Conservation (phyloP, 2,329 filamentous ascomycete species). For the Colletotrichum somersetense region DNA sequence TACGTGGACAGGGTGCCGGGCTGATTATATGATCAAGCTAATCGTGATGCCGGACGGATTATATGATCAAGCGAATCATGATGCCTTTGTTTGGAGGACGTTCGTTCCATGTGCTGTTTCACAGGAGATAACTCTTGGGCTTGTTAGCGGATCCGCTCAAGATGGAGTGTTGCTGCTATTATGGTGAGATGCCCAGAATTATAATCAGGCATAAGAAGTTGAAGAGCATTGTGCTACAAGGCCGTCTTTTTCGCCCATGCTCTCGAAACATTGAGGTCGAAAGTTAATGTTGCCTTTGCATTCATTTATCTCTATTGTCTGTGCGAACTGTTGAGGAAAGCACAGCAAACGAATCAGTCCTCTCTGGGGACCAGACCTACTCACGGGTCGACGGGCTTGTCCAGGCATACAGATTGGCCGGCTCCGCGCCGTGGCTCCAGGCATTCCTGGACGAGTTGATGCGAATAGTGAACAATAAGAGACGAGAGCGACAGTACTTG, state of each 20-base stretch:
- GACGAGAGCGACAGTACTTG: not conserved
- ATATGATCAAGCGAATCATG: not conserved
- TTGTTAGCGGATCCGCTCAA: not conserved
- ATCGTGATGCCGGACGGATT: not conserved
- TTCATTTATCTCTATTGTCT: not conserved
- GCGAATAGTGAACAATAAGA: not conserved
- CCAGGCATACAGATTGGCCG: not conserved
- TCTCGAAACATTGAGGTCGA: not conserved
- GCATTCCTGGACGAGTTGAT: not conserved
- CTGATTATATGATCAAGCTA: not conserved
- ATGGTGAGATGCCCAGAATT: not conserved
- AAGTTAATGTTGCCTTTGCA: not conserved
- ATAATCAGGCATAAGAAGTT: not conserved
- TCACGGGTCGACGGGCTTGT: not conserved
- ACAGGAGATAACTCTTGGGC: fast-evolving
- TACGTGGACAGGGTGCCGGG: not conserved
- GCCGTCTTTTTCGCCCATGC: not conserved
- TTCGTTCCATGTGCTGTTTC: not conserved
- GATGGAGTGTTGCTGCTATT: not conserved
- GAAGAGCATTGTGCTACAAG: not conserved
- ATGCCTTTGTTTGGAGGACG: not conserved
- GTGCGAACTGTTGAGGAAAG: not conserved
- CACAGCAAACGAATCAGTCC: not conserved
- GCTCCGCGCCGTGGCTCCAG: not conserved
- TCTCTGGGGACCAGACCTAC: not conserved